Evolutionary conservation across 73 alveolate species (phyloP), one percentile per base, ranked within the genome.

Genomic region (Uronychia binucleata): DNA sequence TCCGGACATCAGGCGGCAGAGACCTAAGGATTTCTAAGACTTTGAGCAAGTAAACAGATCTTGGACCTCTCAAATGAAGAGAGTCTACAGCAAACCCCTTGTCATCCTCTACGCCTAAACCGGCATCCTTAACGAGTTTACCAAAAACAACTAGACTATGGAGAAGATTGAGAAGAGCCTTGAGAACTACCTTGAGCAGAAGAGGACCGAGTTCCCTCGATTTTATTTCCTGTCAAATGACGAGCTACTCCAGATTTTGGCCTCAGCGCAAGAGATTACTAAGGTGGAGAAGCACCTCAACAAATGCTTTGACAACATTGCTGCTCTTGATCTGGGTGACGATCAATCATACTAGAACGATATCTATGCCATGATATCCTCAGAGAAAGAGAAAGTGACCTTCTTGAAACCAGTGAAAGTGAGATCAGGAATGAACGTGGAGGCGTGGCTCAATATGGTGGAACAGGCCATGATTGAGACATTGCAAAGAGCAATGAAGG

Each of bases 331-430:
- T 78, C 88, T 95, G 35, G 97, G 95, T 83, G 98, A 97, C 58
- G 97, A 88, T 76, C 99, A 97, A 83, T 85, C 90, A 59, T 29
- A 59, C 31, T 1, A 34, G 19, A 59, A 58, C 28, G 96, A 95
- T n/a, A 95, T 97, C 60, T 89, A 82, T 67, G 98, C 97, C 79
- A 97, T 98, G 99, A 94, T 93, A 27, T 93, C 99, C 31, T 96
- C 97, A 33, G 99, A 98, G 85, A 98, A 99, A 32, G 99, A 98
- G 93, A 93, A 87, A 87, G 98, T 98, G 19, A 35, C 58, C 1
- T 85, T 88, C 84, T 76, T 79, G 14, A 87, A 83, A 32, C 74
- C 92, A 11, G 82, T 86, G 31, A 88, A 84, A 57, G 90, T 89
- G 19, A 90, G 82, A 84, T 83, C 58, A 75, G 84, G 94, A 74